Base-by-base conservation (phyloP, 257 asterid genomes). In the Thymus quinquecostatus region DNA sequence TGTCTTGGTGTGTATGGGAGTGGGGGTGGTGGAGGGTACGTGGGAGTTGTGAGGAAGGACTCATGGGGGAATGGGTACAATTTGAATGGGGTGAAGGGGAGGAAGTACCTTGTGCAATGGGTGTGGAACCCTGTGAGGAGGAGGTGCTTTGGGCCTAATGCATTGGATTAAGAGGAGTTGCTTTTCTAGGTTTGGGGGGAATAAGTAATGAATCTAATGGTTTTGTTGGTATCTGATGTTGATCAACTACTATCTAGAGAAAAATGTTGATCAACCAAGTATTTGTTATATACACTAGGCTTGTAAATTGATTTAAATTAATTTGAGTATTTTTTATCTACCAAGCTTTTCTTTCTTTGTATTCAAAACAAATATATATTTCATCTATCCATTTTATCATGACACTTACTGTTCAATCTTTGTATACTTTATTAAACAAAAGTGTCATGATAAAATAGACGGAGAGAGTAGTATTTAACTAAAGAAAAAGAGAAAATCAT, bases 51-150 rank as follows among this genome's bases (percentile, higher is more conserved):
- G 80, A 69, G 76, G 4, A 85, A 68, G 81, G 96, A 86, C 45
- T 64, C 78, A 2, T 10, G 76, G 81, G 94, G 94, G 47, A 82
- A 84, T 64, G 89, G 85, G 28, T 91, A 72, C 40, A 91, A 88
- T 65, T 67, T 91, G 71, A 78, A 86, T 77, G 97, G 97, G 14
- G 82, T 81, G 8, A 82, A 78, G 12, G 92, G 92, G 51, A 84
- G 97, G 78, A 91, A 73, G 81, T 88, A 81, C 80, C 88, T 91
- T 68, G 92, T 88, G 79, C 97, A 91, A 69, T 91, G 95, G 96
- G 83, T 91, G 76, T 91, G 97, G 97, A 78, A 80, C 74, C 96
- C 85, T 29, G 80, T 75, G 8, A 79, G 66, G 83, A 73, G 70
- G 27, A 81, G 88, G 59, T 90, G 96, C 50, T 85, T 82, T 73